Evolutionary conservation across 73 alveolate genomes (phyloP), one percentile per base, ranked within the genome.

Genomic region (Symbiodinium natans): DNA sequence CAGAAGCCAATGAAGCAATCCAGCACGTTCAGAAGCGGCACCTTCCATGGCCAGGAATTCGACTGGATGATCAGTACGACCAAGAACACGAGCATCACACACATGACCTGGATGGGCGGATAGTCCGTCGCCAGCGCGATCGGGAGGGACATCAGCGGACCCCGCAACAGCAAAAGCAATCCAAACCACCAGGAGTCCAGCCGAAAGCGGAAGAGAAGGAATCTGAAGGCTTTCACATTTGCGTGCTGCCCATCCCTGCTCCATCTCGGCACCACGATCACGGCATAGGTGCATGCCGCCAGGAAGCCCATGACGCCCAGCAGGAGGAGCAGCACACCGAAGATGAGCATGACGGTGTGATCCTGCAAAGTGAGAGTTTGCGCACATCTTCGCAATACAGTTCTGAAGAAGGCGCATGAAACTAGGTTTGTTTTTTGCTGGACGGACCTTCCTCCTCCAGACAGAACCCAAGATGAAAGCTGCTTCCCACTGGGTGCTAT

Each of bases 231-330:
- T 27, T 63, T 63, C 77, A 63, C 77, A 63, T 21, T 25, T 25
- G 31, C 17, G 9, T 63, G 77, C 36, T 21, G 77, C 36, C 77
- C 36, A 1, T 27, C 9, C 34, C 77, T 63, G 77, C 77, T 63
- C 82, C 48, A 41, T 39, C 83, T 8, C 9, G 84, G n/a, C 29
- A 19, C 94, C 29, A 4, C 42, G 41, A 38, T 19, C 27, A 38
- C 94, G 10, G 94, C 94, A 34, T 36, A 86, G 52, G 41, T 21
- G 83, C 94, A 86, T 23, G 54, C 33, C 23, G 83, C 59, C 36
- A 86, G 42, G 63, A 56, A 86, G 41, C 94, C 94, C 31, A 86
- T 3, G 63, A 56, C 94, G 31, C 36, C 29, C 63, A 38, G 31
- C 34, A 34, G 6, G n/a, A 54, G 41, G 13, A 86, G 38, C 42